Base-by-base conservation (phyloP, 371 early-diverging fungal genomes). In the Apophysomyces trapeziformis region DNA sequence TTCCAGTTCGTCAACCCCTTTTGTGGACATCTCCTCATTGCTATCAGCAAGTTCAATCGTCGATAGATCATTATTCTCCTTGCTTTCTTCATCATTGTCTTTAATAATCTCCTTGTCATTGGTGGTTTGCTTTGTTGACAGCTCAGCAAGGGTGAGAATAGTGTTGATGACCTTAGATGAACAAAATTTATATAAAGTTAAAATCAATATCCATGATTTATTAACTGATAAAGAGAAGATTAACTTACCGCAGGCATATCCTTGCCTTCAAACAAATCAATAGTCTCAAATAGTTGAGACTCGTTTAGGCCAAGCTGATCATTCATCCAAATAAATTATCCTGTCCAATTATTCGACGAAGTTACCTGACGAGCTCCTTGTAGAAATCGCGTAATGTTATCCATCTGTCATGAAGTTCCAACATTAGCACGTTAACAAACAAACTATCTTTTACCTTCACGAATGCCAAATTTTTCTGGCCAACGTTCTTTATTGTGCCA, bases 201-300 rank as follows among this genome's bases (percentile, higher is more conserved):
- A 16, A 38, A 26, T 50, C 21, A 4, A 50, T 14, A 46, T 16
- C 14, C 47, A 47, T 54, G 13, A 11, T 41, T 11, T 3, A 6
- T 41, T 41, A 41, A 11, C 0, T 41, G 41, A 41, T 26, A 26
- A 26, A 26, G 3, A 26, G 3, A 2, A 1, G 2, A 26, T 26
- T 26, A 47, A 57, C 71, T 66, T 79, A 93, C 93, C 67, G 89
- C 90, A 16, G 81, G 84, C 87, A 97, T 90, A 75, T 96, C 88
- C 69, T 93, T 95, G 58, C 86, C 93, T 64, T 98, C 96, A 70
- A 90, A 92, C 35, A 98, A 75, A 73, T 98, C 98, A 5, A 92
- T 91, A 0, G 98, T 96, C 72, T 95, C 92, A 76, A 98, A 98
- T 58, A 96, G 72, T 68, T 96, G 95, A 37, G 92, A 83, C 65